Evolutionary conservation across 1,284 basidiomycete species (phyloP).

Genomic region (Rugosomyces carneus): DNA sequence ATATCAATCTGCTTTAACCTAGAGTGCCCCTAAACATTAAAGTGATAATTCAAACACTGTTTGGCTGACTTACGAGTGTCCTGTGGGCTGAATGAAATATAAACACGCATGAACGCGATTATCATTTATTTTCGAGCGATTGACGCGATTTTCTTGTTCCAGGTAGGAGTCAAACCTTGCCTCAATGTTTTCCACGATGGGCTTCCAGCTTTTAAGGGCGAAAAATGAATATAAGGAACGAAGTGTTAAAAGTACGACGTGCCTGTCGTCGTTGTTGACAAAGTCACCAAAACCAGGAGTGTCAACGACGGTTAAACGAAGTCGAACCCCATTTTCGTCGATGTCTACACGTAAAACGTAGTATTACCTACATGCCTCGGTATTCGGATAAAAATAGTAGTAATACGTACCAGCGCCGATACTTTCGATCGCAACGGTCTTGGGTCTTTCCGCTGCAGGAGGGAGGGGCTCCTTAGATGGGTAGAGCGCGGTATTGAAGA

Average conservation of each 20-base stretch:
- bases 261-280: slow-evolving; percentile 97
- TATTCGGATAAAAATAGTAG: slow-evolving; percentile 15
- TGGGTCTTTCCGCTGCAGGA: slow-evolving; percentile 81
- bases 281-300: slow-evolving; percentile 97
- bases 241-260: slow-evolving; percentile 19
- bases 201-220: slow-evolving; percentile 74
- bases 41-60: slow-evolving; percentile 4
- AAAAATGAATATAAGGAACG: slow-evolving; percentile 14
- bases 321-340: slow-evolving; percentile 92
- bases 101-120: slow-evolving; percentile 92
- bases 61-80: slow-evolving; percentile 77
- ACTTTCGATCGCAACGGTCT: slow-evolving; percentile 94
- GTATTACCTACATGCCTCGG: slow-evolving; percentile 19
- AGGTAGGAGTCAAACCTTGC: slow-evolving; percentile 93
- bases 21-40: slow-evolving; percentile 8
- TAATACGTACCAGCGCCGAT: slow-evolving; percentile 82
- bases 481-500: slow-evolving; percentile 94
- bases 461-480: slow-evolving; percentile 78
- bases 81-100: slow-evolving; percentile 97
- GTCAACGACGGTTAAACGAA: slow-evolving; percentile 95
- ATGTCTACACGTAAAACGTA: slow-evolving; percentile 65
- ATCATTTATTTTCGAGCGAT: slow-evolving; percentile 80
- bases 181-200: slow-evolving; percentile 96
- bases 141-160: slow-evolving; percentile 97
- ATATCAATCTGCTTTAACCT: slow-evolving; percentile 95